Percentiles rank a stretch among this genome's conserved stretches.
These are phyloP conservation scores for Penicillium oxalicum DNA, from an alignment of 2,329 filamentous ascomycete genomes.

Conservation along the genomic window DNA sequence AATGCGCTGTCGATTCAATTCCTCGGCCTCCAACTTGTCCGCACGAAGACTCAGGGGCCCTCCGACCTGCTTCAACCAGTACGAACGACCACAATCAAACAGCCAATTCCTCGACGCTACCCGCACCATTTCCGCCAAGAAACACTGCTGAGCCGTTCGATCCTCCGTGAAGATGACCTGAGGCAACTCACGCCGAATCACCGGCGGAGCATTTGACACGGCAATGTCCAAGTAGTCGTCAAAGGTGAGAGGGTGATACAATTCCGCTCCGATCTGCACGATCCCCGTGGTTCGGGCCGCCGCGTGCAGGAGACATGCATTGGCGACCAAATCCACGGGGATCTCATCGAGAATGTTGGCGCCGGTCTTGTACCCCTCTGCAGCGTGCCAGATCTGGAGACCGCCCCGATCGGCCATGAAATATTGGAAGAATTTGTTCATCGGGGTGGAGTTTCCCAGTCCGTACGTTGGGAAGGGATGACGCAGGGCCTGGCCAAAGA, in stretches of 20 bases:
- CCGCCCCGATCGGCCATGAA: conserved; percentile 21
- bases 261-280: conserved; percentile 25
- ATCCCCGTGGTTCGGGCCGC: conserved; percentile 26
- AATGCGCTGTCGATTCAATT: conserved; percentile 18
- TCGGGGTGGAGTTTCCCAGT: conserved; percentile 26
- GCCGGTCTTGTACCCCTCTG: conserved; percentile 23
- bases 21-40: conserved; percentile 22
- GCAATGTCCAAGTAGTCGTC: conserved; percentile 22
- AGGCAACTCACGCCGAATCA: conserved; percentile 20
- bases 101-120: conserved; percentile 29
- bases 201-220: conserved; percentile 16
- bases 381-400: conserved; percentile 28
- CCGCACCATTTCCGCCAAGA: conserved; percentile 29
- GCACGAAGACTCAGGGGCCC: conserved; percentile 25
- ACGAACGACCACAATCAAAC: conserved; percentile 30
- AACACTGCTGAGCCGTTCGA: conserved; percentile 21
- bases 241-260: conserved; percentile 26
- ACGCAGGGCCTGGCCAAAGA: conserved; percentile 26
- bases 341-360: conserved; percentile 30
- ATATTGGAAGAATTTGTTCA: conserved; percentile 27
- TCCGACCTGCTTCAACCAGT: conserved; percentile 28
- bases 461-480: conserved; percentile 29
- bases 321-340: conserved; percentile 31
- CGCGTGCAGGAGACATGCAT: conserved; percentile 27
- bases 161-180: conserved; percentile 26